Conservation (phyloP, 2,329 filamentous ascomycete species). For the Cladosporium sp. region DNA sequence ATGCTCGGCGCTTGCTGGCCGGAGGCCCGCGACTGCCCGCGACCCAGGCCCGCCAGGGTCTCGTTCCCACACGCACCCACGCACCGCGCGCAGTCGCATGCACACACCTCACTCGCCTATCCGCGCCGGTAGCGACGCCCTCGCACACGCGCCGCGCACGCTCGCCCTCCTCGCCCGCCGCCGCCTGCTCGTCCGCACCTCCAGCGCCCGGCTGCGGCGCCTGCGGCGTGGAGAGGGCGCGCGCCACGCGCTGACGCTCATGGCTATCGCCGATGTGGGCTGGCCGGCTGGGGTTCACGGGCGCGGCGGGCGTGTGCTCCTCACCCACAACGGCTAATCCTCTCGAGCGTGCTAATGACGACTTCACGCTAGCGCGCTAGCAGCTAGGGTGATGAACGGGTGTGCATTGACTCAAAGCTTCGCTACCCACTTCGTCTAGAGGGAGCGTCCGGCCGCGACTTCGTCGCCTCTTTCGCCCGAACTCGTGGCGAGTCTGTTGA, state of each 20-base stretch:
- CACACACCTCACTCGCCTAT: too few relatives aligned
- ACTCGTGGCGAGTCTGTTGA: constrained; percentile 5
- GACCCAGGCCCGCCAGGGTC: background rate
- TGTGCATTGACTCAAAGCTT: constrained; percentile 10
- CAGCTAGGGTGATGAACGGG: background rate
- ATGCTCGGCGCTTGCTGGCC: constrained; percentile 10
- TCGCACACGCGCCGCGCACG: background rate
- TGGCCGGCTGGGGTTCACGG: constrained; percentile 11
- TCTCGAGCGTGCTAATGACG: constrained; percentile 10
- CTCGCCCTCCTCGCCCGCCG: background rate
- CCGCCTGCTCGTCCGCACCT: background rate
- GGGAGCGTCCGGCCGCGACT: background rate
- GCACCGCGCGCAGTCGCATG: too few relatives aligned
- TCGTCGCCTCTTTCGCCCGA: constrained; percentile 6
- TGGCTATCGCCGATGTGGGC: constrained; percentile 11
- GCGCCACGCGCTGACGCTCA: constrained; percentile 8
- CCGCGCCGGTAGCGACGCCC: background rate
- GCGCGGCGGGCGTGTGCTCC: background rate
- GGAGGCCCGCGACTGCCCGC: too few relatives aligned
- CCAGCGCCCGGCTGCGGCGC: constrained; percentile 1
- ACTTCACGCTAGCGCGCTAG: constrained; percentile 8
- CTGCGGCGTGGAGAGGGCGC: background rate
- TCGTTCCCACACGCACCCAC: background rate
- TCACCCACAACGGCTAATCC: constrained; percentile 13
- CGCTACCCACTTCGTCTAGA: constrained; percentile 7